Evolutionary conservation across 1,284 basidiomycete genomes (phyloP).

Genomic region (Blastosporella zonata): DNA sequence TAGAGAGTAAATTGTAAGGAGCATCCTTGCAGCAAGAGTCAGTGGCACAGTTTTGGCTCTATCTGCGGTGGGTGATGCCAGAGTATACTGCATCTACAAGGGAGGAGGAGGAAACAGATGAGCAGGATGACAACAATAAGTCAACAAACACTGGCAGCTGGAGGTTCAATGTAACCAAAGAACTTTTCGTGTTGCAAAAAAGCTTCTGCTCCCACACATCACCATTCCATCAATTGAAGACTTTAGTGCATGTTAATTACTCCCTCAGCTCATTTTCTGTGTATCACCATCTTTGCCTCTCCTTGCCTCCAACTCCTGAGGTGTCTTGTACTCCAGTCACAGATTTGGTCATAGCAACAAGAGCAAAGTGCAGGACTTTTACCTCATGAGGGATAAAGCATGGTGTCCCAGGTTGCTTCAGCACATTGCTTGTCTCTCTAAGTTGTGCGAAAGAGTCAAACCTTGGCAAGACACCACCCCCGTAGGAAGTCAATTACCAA

Average conservation of each 20-base stretch:
- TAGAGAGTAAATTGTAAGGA: no score
- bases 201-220: background rate
- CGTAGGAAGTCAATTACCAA: no score
- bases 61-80: background rate
- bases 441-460: no score
- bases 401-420: constrained; percentile 3
- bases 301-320: constrained; percentile 10
- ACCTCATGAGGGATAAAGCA: constrained; percentile 10
- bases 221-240: constrained; percentile 1
- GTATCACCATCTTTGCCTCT: constrained; percentile 6
- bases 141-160: background rate
- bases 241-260: constrained; percentile 3
- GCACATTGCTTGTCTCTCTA: constrained; percentile 4
- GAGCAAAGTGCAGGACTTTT: background rate
- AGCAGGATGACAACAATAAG: no score
- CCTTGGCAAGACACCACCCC: no score
- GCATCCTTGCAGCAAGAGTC: no score
- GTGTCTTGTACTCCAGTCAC: background rate
- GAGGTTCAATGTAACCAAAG: no score
- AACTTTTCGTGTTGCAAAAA: background rate
- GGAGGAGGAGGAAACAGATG: background rate
- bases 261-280: constrained; percentile 4
- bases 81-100: background rate
- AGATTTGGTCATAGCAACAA: constrained; percentile 9
- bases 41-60: no score